These are phyloP conservation scores for Monosporascus sp. DNA, from an alignment of 2,329 filamentous ascomycete genomes.

Conservation along the genomic window DNA sequence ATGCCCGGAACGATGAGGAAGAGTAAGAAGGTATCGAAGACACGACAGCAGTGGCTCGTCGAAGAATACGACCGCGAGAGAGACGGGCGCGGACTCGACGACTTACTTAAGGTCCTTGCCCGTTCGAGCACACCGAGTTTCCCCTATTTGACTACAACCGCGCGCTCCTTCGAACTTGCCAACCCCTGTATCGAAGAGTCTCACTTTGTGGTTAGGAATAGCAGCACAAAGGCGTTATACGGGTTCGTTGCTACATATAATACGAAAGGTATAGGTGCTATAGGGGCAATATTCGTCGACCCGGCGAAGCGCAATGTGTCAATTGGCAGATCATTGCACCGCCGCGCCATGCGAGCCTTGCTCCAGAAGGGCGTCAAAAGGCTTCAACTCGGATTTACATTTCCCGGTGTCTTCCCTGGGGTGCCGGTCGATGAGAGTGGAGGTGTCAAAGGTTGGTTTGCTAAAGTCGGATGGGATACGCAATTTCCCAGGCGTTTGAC, in stretches of 20 bases:
- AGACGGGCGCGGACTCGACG: conserved; percentile 67
- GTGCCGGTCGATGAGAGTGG: conserved; percentile 59
- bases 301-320: conserved; percentile 80
- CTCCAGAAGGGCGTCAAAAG: conserved; percentile 66
- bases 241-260: conserved; percentile 90
- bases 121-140: conserved; percentile 62
- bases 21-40: conserved; percentile 80
- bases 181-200: conserved; percentile 68
- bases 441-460: conserved; percentile 69
- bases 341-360: conserved; percentile 73
- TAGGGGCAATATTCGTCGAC: conserved; percentile 86
- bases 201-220: conserved; percentile 91
- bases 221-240: conserved; percentile 83
- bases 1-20: conserved; percentile 73
- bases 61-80: conserved; percentile 79
- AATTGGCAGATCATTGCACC: conserved; percentile 84
- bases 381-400: conserved; percentile 73
- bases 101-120: conserved; percentile 65
- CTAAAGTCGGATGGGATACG: conserved; percentile 82
- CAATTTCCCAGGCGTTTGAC: conserved; percentile 50
- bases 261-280: conserved; percentile 64
- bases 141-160: conserved; percentile 64
- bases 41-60: conserved; percentile 92
- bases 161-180: conserved; percentile 70
- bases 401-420: conserved; percentile 82